phyloP scores from a whole-genome alignment of 2,329 filamentous ascomycete species.

The Davidsoniella eucalypti region DNA sequence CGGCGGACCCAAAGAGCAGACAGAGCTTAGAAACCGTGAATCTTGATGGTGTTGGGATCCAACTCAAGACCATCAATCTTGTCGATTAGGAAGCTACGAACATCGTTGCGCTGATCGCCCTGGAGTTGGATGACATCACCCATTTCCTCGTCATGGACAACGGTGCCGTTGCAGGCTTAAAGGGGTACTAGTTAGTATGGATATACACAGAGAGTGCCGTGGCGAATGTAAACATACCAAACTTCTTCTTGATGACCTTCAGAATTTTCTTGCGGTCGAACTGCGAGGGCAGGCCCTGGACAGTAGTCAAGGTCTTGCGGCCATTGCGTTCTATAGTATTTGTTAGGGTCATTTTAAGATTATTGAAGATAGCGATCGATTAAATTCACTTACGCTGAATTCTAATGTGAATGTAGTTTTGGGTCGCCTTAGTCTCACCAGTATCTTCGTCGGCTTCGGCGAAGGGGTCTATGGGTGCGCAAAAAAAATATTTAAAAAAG shows the following conservation, averaged over 20 bases:
- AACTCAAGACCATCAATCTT: conserved; percentile 90
- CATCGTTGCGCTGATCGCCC: conserved; percentile 97
- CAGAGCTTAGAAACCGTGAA: conserved; percentile 36
- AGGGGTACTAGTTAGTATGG: conserved; percentile 15
- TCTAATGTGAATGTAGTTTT: conserved; percentile 99
- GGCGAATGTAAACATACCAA: conserved; percentile 42
- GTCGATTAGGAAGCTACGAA: conserved; percentile 92
- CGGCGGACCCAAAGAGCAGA: too few species aligned
- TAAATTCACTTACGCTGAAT: conserved; percentile 69
- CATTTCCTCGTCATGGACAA: conserved; percentile 90
- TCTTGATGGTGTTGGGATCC: conserved; percentile 94
- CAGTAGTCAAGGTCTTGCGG: conserved; percentile 99
- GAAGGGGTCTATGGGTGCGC: conserved; percentile 69
- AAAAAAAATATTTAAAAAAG: background rate
- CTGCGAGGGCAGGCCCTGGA: conserved; percentile 96
- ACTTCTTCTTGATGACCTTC: conserved; percentile 99
- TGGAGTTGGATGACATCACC: conserved; percentile 99
- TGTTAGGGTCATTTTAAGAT: background rate
- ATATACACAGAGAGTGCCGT: background rate
- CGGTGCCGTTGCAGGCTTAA: conserved; percentile 97
- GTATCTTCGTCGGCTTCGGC: conserved; percentile 99
- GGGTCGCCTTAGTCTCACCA: conserved; percentile 84
- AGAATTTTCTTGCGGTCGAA: conserved; percentile 99
- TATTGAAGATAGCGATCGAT: conserved; percentile 5
- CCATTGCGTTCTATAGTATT: conserved; percentile 80